Base-by-base conservation (phyloP, 345 rosid genomes). In the Schrenkiella parvula region DNA sequence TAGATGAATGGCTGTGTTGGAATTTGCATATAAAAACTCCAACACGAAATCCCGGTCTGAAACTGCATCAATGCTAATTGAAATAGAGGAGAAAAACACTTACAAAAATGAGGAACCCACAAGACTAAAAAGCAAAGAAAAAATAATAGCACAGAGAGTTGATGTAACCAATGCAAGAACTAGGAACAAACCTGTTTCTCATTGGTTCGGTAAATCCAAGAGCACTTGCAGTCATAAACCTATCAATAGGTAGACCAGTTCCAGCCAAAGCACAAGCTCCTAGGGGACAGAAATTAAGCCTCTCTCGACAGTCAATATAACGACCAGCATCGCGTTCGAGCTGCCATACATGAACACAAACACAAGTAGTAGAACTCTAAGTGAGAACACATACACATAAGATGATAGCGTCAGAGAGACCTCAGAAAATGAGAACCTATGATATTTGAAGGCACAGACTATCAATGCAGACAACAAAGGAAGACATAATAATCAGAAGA, bases 191-290 rank as follows among this genome's bases (percentile, higher is more conserved):
- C 99, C 99, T 95, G 86, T 91, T 95, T 78, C 95, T 83, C 90
- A 89, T 82, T 65, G 98, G 99, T 78, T 84, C 85, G 44, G 88
- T 80, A 74, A 95, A 95, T 57, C 91, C 95, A 57, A 95, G 71
- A 70, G 87, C 85, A 8, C 80, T 79, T 3, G 97, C 79, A 51
- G 96, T 89, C 95, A 88, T 84, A 74, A 87, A 86, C 75, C 99
- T 82, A 82, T 95, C 90, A 64, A 95, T 87, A 15, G 99, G 96
- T 26, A 95, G 75, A 73, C 99, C 92, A 63, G 98, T 95, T 67
- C 96, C 99, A 41, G 99, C 99, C 81, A 89, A 76, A 72, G 96
- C 99, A 84, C 99, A 95, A 66, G 99, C 96, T 72, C 99, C 98
- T 8, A 95, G 83, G 15, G 97, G 99, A 64, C 85, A 87, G 71